Conservation (phyloP, 805 yeast species). For the Saccharomycopsis sp. region DNA sequence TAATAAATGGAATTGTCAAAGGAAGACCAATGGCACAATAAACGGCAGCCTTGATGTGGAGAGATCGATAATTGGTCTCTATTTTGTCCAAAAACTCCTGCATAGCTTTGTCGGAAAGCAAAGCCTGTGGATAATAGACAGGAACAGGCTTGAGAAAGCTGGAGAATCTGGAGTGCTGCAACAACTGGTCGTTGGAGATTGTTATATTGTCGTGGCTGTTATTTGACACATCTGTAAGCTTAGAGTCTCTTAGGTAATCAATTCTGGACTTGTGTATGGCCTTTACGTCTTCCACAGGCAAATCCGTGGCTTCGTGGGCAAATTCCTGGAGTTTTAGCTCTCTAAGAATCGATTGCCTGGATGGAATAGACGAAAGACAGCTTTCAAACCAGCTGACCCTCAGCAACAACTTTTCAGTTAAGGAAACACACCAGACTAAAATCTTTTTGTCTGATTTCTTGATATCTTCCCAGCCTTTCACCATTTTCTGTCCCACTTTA, state of each 20-base stretch:
- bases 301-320: not conserved
- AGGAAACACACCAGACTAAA: conserved; percentile 33
- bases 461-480: conserved; percentile 37
- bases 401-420: conserved; percentile 23
- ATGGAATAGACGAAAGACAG: conserved; percentile 39
- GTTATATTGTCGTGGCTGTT: not conserved
- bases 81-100: conserved; percentile 28
- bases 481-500: conserved; percentile 28
- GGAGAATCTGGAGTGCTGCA: not conserved
- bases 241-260: not conserved
- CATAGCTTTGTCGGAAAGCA: conserved; percentile 25
- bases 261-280: conserved; percentile 9
- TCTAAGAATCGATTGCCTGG: conserved; percentile 35
- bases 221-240: too few species aligned
- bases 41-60: conserved; percentile 32
- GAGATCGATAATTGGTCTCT: conserved; percentile 21
- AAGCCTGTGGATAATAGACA: conserved; percentile 15
- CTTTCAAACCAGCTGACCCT: conserved; percentile 27
- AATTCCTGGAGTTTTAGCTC: conserved; percentile 29
- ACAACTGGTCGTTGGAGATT: not conserved
- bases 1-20: conserved; percentile 35
- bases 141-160: conserved; percentile 16
- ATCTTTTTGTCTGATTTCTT: conserved; percentile 28
- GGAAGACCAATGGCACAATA: conserved; percentile 39
- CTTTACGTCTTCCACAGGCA: not conserved